A percentile compares a stretch with the other conserved stretches of the same genome.
Conservation (phyloP, 495 filamentous ascomycete species). For the Tuber umbilicatum region DNA sequence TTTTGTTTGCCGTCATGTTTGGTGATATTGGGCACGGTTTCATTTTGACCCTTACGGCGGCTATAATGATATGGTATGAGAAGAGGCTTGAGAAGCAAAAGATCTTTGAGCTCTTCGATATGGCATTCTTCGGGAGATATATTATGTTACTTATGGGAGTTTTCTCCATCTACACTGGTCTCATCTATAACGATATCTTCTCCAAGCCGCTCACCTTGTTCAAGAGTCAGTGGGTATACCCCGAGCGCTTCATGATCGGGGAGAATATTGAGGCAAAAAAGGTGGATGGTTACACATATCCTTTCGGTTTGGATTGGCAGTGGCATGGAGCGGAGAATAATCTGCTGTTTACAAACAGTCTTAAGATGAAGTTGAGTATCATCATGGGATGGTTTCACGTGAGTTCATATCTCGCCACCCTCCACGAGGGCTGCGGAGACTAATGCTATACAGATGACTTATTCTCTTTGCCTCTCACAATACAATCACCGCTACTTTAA, state of each 20-base stretch:
- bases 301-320: constrained; percentile 91
- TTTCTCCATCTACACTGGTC: constrained; percentile 92
- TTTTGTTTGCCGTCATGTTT: constrained; percentile 99
- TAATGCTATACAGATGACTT: constrained; percentile 66
- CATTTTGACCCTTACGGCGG: constrained; percentile 72
- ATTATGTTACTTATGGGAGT: constrained; percentile 97
- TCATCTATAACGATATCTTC: constrained; percentile 98
- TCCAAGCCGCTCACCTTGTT: constrained; percentile 85
- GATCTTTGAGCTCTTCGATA: constrained; percentile 86
- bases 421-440: not conserved
- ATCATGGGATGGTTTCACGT: constrained; percentile 87
- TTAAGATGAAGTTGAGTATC: constrained; percentile 99
- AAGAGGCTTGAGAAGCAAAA: constrained; percentile 75
- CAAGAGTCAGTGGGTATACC: constrained; percentile 82
- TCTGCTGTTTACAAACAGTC: constrained; percentile 88
- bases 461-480: constrained; percentile 85
- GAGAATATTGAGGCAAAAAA: constrained; percentile 57
- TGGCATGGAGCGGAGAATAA: constrained; percentile 96
- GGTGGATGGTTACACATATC: constrained; percentile 67
- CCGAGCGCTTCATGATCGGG: constrained; percentile 57
- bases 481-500: constrained; percentile 94
- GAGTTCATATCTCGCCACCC: constrained; percentile 37
- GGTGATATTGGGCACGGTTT: constrained; percentile 89
- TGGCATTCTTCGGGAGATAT: constrained; percentile 98
- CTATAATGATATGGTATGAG: constrained; percentile 93